Evolutionary conservation across 331 rosid species (phyloP), one percentile per base, ranked within the genome.

Genomic region (Dryas integrifolia): DNA sequence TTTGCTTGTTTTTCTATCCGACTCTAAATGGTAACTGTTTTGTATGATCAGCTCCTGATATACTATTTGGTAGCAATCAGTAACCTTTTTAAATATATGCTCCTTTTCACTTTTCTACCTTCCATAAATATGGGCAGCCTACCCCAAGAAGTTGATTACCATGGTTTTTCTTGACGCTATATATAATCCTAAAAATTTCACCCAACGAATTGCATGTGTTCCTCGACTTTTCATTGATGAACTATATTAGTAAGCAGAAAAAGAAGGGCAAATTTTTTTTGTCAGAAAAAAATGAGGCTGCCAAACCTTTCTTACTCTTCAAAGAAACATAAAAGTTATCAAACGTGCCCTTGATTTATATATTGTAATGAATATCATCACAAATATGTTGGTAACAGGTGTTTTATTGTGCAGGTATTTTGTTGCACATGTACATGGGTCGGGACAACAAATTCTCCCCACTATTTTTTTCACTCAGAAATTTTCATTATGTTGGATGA

Each of bases 351-450:
- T 30, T 30, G 3, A 30, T 71, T 26, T 30, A 21, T 6, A 2
- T 60, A 0, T 35, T 26, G 13, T 18, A 5, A 13, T 58, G 46
- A 2, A 7, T 14, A 7, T 49, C 11, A 44, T 52, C 46, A 5
- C 13, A 41, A 43, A 43, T 45, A 18, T 59, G 11, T 61, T 35
- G 35, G 55, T 73, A 60, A 73, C 38, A 0, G 4, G 3, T 50
- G 39, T 63, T 68, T 67, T 57, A 51, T 82, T 71, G 63, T 58
- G 67, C 85, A 89, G 96, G 92, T 76, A 50, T 63, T 73, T 65
- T 81, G 72, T 76, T 63, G 83, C 77, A 88, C 66, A 47, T 69
- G 76, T 70, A 67, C 76, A 53, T 81, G 86, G 84, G 79, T 76
- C 64, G 48, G 76, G 77, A 73, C 80, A 53, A 64, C 73, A 73